phyloP scores from a whole-genome alignment of 108 stramenopile species.

The Skeletonema potamos region DNA sequence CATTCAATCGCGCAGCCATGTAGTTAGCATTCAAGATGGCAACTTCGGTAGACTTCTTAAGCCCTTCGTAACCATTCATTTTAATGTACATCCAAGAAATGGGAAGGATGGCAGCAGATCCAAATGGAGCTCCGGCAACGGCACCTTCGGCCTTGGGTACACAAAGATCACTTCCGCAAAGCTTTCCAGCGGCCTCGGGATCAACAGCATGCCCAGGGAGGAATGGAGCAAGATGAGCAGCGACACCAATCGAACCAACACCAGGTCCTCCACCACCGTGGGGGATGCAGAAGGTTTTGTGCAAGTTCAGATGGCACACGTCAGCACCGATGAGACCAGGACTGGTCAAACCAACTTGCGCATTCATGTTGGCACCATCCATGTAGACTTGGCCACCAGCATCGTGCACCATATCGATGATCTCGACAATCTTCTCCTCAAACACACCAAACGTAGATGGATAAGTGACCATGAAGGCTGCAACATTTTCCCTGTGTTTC shows the following conservation, averaged over 20 bases:
- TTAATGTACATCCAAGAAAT: slow-evolving; percentile 99
- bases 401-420: slow-evolving; percentile 86
- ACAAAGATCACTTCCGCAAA: slow-evolving; percentile 77
- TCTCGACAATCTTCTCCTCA: slow-evolving; percentile 94
- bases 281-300: slow-evolving; percentile 99
- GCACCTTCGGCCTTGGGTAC: slow-evolving; percentile 80
- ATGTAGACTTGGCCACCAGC: slow-evolving; percentile 99
- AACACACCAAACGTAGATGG: slow-evolving; percentile 99
- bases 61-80: slow-evolving; percentile 94
- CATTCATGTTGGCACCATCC: slow-evolving; percentile 99
- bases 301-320: slow-evolving; percentile 98
- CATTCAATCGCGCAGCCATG: slow-evolving; percentile 94
- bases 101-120: slow-evolving; percentile 97
- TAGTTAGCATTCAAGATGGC: slow-evolving; percentile 99
- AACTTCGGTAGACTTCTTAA: slow-evolving; percentile 84
- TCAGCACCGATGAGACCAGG: slow-evolving; percentile 97
- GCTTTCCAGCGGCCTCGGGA: slow-evolving; percentile 78
- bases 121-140: slow-evolving; percentile 96
- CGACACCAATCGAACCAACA: slow-evolving; percentile 98
- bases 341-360: slow-evolving; percentile 96
- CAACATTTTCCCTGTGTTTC: slow-evolving; percentile 91
- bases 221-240: slow-evolving; percentile 94
- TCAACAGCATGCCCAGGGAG: slow-evolving; percentile 95
- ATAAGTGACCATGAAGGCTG: slow-evolving; percentile 99
- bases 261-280: slow-evolving; percentile 99